Percentiles rank a stretch among this genome's conserved stretches.
Evolutionary conservation across 805 yeast species (phyloP).

Genomic region (Ascoidea asiatica): DNA sequence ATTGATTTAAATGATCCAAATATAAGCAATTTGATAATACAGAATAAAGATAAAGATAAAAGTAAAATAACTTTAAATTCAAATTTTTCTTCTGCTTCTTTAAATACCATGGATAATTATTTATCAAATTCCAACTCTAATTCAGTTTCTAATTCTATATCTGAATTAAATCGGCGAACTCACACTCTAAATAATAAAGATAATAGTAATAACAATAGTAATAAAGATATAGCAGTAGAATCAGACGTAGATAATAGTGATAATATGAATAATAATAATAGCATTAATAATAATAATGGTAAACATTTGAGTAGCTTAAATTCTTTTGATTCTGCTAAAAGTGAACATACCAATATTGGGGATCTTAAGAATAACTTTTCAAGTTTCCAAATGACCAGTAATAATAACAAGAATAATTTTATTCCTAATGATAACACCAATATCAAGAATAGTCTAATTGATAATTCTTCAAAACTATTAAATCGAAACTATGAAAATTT

Average conservation of each 20-base stretch:
- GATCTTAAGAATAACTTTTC: too few relatives aligned
- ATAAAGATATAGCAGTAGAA: not conserved
- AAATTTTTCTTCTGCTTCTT: conserved; percentile 15
- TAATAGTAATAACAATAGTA: not conserved
- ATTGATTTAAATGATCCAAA: conserved; percentile 15
- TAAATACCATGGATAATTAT: conserved; percentile 6
- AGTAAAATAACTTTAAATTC: conserved; percentile 10
- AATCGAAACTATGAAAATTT: too few relatives aligned
- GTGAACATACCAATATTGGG: too few relatives aligned
- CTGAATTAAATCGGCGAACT: too few relatives aligned
- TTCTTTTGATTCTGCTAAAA: not conserved
- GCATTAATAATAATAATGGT: not conserved
- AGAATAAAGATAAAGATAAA: conserved; percentile 1
- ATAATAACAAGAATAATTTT: too few relatives aligned
- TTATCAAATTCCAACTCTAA: not conserved
- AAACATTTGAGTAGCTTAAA: not conserved
- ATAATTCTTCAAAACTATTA: too few relatives aligned
- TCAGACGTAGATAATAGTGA: not conserved
- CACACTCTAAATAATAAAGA: not conserved
- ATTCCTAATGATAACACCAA: too few relatives aligned
- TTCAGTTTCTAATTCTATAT: not conserved
- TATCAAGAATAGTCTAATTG: too few relatives aligned
- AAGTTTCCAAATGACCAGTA: too few relatives aligned
- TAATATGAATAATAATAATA: not conserved
- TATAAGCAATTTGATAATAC: too few relatives aligned